Evolutionary conservation across 352 stramenopile genomes (phyloP), one percentile per base, ranked within the genome.

Genomic region (Phytophthora pisi): DNA sequence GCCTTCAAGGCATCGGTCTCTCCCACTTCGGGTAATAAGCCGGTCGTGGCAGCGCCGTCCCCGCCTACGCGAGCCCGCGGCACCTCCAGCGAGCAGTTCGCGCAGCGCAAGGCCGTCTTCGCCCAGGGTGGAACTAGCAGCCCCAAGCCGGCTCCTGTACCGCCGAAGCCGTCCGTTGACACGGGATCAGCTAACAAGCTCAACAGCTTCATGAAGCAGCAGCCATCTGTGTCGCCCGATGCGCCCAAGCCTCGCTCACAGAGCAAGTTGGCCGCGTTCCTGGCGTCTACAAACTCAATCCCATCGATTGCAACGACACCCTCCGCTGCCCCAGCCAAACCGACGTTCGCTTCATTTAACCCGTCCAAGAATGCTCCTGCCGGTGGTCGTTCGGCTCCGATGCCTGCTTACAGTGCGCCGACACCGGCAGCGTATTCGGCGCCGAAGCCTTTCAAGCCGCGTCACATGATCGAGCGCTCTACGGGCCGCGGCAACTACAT

Each of bases 191-290:
- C 64, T 20, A 95, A 80, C 61, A 91, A 95, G 57, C 79, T 96
- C 26, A 82, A 78, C 34, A 79, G 78, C 51, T 95, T 96, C 55
- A 92, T 95, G 75, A 78, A 81, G 64, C 85, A 93, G 51, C 79
- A 91, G 55, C 79, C 87, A 50, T 52, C 74, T 0, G 34, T 79
- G 3, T 67, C 83, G 1, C 20, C 62, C 8, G 68, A 24, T 7
- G 59, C 57, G 9, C 61, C 45, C 42, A 92, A 92, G 54, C 46
- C 75, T 36, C 77, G 86, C 0, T 88, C 85, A 5, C 80, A 90
- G 68, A 91, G 71, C 63, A 96, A 96, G 57, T 71, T 96, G 49
- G 79, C 84, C 5, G 83, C 83, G 20, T 96, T 96, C 61, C 62
- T 96, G 4, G 83, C 86, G 16, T 77, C 66, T 16, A 93, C 84